Evolutionary conservation across 345 rosid species (phyloP), one percentile per base, ranked within the genome.

Genomic region (Microcos paniculata): DNA sequence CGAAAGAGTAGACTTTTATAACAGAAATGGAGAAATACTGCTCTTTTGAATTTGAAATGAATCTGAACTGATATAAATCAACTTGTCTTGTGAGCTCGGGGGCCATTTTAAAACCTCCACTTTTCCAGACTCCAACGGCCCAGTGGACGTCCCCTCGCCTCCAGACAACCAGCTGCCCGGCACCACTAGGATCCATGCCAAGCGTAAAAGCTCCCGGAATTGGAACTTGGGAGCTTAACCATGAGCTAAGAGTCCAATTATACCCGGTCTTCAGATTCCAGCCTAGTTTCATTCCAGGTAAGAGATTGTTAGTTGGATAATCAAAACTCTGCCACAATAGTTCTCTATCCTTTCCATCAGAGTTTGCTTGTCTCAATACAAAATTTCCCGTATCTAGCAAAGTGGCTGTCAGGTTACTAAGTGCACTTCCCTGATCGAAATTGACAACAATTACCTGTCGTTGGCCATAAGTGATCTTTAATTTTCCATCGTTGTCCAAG

Each of bases 241-340:
- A 84, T 16, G 94, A 91, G 74, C 82, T 78, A 9, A 87, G 76
- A 0, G 86, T 74, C 79, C 87, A 80, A 71, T 86, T 90, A 33
- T 81, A 71, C 21, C 84, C 84, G 10, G 85, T 86, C 73, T 68
- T 85, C 31, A 82, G 53, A 76, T 87, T 84, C 63, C 84, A 73
- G 33, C 92, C 91, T 38, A 91, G 81, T 82, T 85, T 89, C 96
- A 91, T 91, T 18, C 88, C 92, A 11, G 93, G 94, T 59, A 89
- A 82, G 14, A 89, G 72, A 2, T 78, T 74, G 56, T 82, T 87
- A 12, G 84, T 82, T 8, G 92, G 92, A 76, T 87, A 79, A 77
- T 91, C 96, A 72, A 88, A 89, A 74, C 92, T 88, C 71, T 91
- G 89, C 91, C 91, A 89, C 58, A 88, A 62, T 80, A 88, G 76